phyloP scores from a whole-genome alignment of 2,329 filamentous ascomycete genomes.

The Colletotrichum sansevieriae region DNA sequence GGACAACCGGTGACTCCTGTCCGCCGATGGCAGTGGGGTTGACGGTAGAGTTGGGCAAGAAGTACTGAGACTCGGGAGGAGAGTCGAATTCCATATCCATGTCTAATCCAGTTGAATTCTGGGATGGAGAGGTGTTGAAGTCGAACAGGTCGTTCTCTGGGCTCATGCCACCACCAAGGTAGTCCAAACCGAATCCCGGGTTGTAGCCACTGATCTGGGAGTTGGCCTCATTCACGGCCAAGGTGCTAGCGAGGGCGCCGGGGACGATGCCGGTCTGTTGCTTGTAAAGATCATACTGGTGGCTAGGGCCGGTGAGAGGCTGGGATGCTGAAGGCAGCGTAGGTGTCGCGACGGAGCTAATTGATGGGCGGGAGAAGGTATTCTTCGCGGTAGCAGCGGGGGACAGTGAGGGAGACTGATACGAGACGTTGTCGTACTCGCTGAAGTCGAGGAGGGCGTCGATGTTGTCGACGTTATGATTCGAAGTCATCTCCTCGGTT shows the following conservation, averaged over 20 bases:
- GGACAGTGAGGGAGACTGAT: constrained; percentile 72
- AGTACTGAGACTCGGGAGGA: constrained; percentile 69
- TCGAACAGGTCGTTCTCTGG: constrained; percentile 77
- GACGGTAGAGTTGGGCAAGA: constrained; percentile 70
- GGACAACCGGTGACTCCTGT: constrained; percentile 66
- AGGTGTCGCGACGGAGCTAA: constrained; percentile 67
- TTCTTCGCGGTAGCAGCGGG: constrained; percentile 67
- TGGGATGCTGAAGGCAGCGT: constrained; percentile 64
- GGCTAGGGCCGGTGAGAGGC: constrained; percentile 83
- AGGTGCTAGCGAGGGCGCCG: constrained; percentile 83
- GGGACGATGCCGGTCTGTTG: constrained; percentile 95
- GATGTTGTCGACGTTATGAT: constrained; percentile 63
- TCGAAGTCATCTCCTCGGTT: constrained; percentile 50
- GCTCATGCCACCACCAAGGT: constrained; percentile 66
- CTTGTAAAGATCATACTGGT: constrained; percentile 95
- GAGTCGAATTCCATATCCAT: constrained; percentile 73
- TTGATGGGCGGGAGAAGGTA: constrained; percentile 63
- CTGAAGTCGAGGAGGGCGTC: constrained; percentile 72
- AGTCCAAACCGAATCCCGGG: constrained; percentile 63
- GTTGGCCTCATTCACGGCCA: constrained; percentile 78
- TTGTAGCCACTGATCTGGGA: constrained; percentile 67
- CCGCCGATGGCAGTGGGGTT: constrained; percentile 80
- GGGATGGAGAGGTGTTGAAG: constrained; percentile 77
- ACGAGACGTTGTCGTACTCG: constrained; percentile 72
- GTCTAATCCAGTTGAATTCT: constrained; percentile 70